These are phyloP conservation scores for Aspergillus mulundensis DNA, from an alignment of 495 filamentous ascomycete species.

Conservation along the genomic window DNA sequence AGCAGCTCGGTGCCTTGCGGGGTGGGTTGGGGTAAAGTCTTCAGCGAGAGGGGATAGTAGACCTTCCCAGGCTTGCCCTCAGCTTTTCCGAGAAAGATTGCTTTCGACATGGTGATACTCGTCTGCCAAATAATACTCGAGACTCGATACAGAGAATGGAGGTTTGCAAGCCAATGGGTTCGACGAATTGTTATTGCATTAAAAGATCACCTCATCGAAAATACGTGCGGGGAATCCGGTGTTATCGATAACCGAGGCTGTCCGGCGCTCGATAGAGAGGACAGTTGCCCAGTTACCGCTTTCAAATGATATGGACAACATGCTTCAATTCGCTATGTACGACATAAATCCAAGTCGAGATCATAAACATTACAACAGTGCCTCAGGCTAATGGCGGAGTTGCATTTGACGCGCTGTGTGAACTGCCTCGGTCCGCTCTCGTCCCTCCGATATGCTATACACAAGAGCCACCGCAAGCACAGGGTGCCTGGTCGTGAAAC, in stretches of 20 bases:
- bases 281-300: neutral
- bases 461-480: neutral
- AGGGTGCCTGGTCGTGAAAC: no score
- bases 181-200: neutral
- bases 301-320: neutral
- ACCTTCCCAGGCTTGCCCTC: constrained; percentile 68
- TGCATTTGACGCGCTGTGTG: neutral
- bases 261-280: neutral
- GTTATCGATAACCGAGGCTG: constrained; percentile 28
- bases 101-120: constrained; percentile 49
- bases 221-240: constrained; percentile 19
- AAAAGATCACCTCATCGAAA: constrained; percentile 1
- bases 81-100: constrained; percentile 45
- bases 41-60: constrained; percentile 64
- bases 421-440: neutral
- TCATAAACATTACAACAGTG: neutral
- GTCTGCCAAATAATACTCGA: neutral
- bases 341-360: neutral
- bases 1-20: constrained; percentile 63
- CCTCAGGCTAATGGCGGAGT: neutral
- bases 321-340: neutral
- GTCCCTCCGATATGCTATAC: neutral
- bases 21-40: constrained; percentile 52
- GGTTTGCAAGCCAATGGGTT: neutral
- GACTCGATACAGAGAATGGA: neutral